Percentiles rank a stretch among this genome's conserved stretches.
Conservation (phyloP, 2,329 filamentous ascomycete species). For the Colletotrichum tabaci region DNA sequence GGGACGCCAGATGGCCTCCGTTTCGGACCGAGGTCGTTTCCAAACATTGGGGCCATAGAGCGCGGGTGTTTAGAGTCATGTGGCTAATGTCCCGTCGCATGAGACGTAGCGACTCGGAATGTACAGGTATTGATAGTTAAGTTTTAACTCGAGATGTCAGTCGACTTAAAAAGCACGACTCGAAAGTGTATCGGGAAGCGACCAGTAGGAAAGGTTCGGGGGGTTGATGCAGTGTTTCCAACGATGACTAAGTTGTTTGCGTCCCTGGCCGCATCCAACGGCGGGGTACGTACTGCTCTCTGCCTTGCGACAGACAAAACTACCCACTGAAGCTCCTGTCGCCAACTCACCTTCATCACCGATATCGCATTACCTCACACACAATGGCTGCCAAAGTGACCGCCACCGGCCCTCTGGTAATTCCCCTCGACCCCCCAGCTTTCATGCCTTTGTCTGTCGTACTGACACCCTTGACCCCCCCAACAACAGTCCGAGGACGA, state of each 20-base stretch:
- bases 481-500: slow-evolving; percentile 62
- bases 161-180: background rate
- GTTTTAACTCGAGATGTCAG: background rate
- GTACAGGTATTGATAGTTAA: no score
- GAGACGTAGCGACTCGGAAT: no score
- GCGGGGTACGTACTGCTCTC: no score
- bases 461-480: background rate
- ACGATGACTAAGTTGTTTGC: slow-evolving; percentile 4
- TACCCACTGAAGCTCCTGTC: slow-evolving; percentile 3
- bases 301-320: background rate
- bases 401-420: slow-evolving; percentile 62
- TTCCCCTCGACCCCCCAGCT: background rate
- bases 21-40: slow-evolving; percentile 5
- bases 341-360: background rate
- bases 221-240: no score
- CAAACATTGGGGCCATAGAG: background rate
- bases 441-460: no score
- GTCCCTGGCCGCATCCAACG: no score
- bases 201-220: no score
- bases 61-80: background rate
- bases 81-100: background rate
- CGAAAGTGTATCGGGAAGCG: background rate
- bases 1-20: background rate
- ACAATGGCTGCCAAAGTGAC: slow-evolving; percentile 56
- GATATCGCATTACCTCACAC: background rate